Base-by-base conservation (phyloP, 1,284 basidiomycete species). In the Coniferiporia sulphurascens region DNA sequence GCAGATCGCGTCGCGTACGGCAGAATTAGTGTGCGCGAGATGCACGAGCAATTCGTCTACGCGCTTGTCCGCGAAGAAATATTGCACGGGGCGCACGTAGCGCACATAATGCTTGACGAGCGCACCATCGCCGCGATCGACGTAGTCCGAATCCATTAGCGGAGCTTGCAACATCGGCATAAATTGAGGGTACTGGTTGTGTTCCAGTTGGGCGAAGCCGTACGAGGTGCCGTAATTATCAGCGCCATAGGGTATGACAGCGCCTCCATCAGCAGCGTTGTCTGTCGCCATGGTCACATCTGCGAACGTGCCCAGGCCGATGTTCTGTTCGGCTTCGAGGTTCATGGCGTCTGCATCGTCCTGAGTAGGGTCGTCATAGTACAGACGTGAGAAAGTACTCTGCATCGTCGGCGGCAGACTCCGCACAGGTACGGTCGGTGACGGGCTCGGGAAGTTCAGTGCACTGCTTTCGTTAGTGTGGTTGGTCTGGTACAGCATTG, bases 41-140 rank as follows among this genome's bases (percentile, higher is more conserved):
- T 65, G 62, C 49, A 76, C 74, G 60, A 88, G 78, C 21, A 76
- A 74, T 0, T 71, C 55, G 55, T 64, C 64, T 56, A 76, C 73
- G 2, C 72, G 71, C 34, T 68, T 69, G 68, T 82, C 84, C 1
- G 83, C 84, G 55, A 89, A 78, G 13, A 87, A 73, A 65, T 87
- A 90, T 65, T 90, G 87, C 53, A 83, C 78, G 19, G 76, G 76
- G 46, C 88, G 75, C 22, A 90, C 85, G 49, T 77, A 46, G 27
- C 68, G 61, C 59, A 77, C 68, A 65, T 83, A 81, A 58, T 82
- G 74, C 13, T 69, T 65, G 21, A 83, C 69, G 21, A 80, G 71
- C 6, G 71, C 68, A 58, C 76, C 65, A 63, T 64, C 65, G 64
- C 63, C 22, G 62, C 70, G 63, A 55, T 61, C 70, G 68, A 58